Conservation (phyloP, 179 eudicot species). For the Spergularia azorica region DNA sequence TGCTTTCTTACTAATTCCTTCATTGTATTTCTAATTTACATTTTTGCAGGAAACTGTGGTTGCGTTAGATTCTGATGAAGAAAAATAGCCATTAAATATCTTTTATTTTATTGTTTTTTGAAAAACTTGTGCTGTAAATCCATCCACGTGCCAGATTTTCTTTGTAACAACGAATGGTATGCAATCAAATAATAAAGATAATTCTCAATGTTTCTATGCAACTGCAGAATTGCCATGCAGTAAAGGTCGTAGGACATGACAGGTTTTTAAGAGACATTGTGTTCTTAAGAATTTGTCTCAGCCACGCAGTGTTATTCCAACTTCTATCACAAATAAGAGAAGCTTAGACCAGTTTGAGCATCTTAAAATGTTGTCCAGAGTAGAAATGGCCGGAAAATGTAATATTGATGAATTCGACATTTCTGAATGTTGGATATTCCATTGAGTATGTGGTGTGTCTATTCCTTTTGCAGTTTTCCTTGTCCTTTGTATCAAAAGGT, state of each 20-base stretch:
- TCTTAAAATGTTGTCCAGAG: neutral
- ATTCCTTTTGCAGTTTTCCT: slow-evolving; percentile 69
- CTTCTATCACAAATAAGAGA: neutral
- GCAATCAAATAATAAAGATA: no score
- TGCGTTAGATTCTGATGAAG: neutral
- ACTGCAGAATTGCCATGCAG: neutral
- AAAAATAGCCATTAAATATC: no score
- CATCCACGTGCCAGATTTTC: no score
- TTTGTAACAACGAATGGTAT: no score
- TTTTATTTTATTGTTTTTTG: no score
- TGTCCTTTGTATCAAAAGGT: slow-evolving; percentile 89
- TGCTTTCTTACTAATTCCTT: neutral
- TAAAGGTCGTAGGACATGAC: neutral
- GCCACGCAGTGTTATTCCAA: neutral
- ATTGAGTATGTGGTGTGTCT: slow-evolving; percentile 15
- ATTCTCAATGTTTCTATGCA: neutral
- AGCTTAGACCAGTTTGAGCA: neutral
- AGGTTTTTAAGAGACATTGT: neutral
- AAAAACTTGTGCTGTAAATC: no score
- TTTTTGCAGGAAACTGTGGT: neutral
- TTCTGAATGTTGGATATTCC: neutral
- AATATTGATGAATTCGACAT: neutral
- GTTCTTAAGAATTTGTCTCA: neutral
- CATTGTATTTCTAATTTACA: neutral
- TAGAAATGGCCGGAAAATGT: neutral